These are phyloP conservation scores for Pyrenophora graminea DNA, from an alignment of 2,329 filamentous ascomycete species.

Conservation along the genomic window DNA sequence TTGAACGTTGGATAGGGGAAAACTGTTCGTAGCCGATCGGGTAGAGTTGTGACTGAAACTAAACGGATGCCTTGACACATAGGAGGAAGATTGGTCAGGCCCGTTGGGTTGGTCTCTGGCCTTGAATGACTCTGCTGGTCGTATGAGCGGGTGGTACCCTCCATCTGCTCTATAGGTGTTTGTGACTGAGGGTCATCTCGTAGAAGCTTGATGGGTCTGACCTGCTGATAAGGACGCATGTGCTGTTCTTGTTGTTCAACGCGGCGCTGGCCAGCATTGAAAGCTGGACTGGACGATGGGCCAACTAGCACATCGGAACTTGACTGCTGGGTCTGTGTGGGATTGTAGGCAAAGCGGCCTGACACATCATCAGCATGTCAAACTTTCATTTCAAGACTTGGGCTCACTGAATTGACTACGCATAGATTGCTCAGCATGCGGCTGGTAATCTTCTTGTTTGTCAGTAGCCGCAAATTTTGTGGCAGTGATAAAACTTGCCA, in stretches of 20 bases:
- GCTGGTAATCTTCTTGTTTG: slow-evolving; percentile 2
- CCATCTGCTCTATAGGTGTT: background rate
- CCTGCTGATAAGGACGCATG: slow-evolving; percentile 1
- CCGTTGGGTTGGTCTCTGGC: background rate
- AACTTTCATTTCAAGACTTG: background rate
- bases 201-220: background rate
- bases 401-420: slow-evolving; percentile 13
- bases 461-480: background rate
- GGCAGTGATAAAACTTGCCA: background rate
- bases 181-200: background rate
- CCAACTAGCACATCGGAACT: slow-evolving; percentile 39
- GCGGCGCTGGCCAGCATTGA: slow-evolving; percentile 43
- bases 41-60: slow-evolving; percentile 63
- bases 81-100: slow-evolving; percentile 26
- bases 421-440: slow-evolving; percentile 2
- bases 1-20: slow-evolving; percentile 81
- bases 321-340: slow-evolving; percentile 17
- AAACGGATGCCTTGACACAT: slow-evolving; percentile 64
- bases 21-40: slow-evolving; percentile 69
- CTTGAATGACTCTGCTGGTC: background rate
- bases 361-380: background rate
- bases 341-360: slow-evolving; percentile 33
- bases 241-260: background rate
- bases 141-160: background rate
- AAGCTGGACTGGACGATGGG: slow-evolving; percentile 48